These are phyloP conservation scores for Thuja plicata DNA, from an alignment of 83 land plant species.

Conservation along the genomic window DNA sequence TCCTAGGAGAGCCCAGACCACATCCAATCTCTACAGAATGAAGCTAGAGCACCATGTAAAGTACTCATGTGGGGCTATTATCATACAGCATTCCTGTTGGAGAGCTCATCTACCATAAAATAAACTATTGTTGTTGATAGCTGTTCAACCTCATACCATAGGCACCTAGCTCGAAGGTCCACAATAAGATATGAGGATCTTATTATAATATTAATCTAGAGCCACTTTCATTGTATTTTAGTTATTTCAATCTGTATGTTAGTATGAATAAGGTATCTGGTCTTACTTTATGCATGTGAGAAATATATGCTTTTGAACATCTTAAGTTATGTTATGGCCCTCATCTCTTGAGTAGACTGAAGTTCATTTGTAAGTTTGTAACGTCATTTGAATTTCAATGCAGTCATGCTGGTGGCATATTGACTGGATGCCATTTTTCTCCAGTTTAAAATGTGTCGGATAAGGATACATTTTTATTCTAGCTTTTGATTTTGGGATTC, in stretches of 20 bases:
- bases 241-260: background rate
- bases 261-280: background rate
- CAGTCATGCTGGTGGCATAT: background rate
- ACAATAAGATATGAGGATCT: background rate
- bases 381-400: background rate
- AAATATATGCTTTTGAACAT: background rate
- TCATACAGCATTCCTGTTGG: background rate
- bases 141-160: background rate
- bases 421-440: background rate
- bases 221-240: slow-evolving; percentile 9
- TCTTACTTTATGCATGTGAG: background rate
- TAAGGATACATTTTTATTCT: background rate
- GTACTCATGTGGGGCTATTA: background rate
- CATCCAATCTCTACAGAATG: background rate
- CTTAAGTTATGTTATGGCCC: background rate
- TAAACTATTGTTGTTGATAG: background rate
- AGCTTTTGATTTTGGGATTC: slow-evolving; percentile 5
- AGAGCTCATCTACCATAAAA: background rate
- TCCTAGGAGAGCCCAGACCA: background rate
- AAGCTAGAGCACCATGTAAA: background rate
- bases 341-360: background rate
- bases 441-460: background rate
- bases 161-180: background rate
- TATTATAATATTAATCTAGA: background rate
- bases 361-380: background rate